Percentiles rank a stretch among this genome's conserved stretches.
These are phyloP conservation scores for Allium cepa DNA, from an alignment of 106 monocot genomes.

Conservation along the genomic window DNA sequence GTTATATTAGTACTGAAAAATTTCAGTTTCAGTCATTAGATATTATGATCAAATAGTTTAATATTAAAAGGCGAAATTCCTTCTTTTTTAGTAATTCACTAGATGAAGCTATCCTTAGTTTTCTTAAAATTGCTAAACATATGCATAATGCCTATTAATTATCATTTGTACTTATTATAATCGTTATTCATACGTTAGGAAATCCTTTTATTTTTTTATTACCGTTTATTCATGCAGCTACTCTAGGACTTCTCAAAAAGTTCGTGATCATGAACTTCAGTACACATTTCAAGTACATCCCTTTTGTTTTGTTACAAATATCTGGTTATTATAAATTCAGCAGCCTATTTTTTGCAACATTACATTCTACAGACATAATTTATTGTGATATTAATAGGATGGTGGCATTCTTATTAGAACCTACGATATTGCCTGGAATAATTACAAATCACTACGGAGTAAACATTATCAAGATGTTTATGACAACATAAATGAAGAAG, in stretches of 20 bases:
- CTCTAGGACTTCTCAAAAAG: conserved; percentile 60
- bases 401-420: conserved; percentile 94
- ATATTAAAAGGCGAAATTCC: too few species aligned
- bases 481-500: conserved; percentile 40
- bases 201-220: background rate
- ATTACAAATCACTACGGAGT: conserved; percentile 71
- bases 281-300: conserved; percentile 49
- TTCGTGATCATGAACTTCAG: conserved; percentile 64
- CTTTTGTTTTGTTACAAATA: background rate
- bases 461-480: conserved; percentile 21
- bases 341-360: background rate
- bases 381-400: conserved; percentile 26
- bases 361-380: background rate
- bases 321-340: too few species aligned
- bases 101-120: too few species aligned
- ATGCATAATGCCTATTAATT: too few species aligned
- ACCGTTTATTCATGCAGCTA: conserved; percentile 36
- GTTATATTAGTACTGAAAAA: too few species aligned
- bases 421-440: conserved; percentile 91
- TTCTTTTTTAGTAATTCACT: too few species aligned
- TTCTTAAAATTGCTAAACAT: too few species aligned
- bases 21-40: too few species aligned
- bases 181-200: background rate
- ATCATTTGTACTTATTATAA: too few species aligned
- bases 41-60: too few species aligned